Conservation (phyloP, 371 early-diverging fungal species). For the Saksenaea vasiformis region DNA sequence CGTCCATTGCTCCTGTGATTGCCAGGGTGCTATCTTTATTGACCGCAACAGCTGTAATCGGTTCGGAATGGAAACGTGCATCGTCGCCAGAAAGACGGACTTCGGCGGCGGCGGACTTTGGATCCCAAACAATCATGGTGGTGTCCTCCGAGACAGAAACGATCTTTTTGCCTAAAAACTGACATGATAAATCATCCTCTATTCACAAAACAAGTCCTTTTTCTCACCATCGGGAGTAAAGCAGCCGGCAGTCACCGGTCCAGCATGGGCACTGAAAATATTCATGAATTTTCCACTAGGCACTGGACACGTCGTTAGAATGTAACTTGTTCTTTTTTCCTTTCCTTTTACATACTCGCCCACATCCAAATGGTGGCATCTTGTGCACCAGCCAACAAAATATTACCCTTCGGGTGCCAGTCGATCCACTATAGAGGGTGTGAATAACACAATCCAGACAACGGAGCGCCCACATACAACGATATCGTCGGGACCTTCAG, state of each 20-base stretch:
- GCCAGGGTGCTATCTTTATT: slow-evolving; percentile 77
- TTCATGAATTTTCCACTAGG: slow-evolving; percentile 90
- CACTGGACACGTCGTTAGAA: slow-evolving; percentile 34
- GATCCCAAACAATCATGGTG: slow-evolving; percentile 90
- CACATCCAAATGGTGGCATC: slow-evolving; percentile 97
- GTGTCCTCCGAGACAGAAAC: slow-evolving; percentile 89
- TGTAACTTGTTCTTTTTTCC: not conserved
- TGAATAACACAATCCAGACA: no score
- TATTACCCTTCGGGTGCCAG: slow-evolving; percentile 96
- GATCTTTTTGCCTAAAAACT: slow-evolving; percentile 55
- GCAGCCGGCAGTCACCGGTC: slow-evolving; percentile 81
- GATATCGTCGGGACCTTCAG: slow-evolving; percentile 94
- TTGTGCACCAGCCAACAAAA: slow-evolving; percentile 82
- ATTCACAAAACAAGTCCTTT: slow-evolving; percentile 8
- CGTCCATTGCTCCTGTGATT: slow-evolving; percentile 81
- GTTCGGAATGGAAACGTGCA: slow-evolving; percentile 85
- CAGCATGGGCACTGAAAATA: slow-evolving; percentile 89
- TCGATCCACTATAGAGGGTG: slow-evolving; percentile 89
- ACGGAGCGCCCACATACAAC: slow-evolving; percentile 45
- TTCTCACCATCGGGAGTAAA: slow-evolving; percentile 94
- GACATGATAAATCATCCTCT: not conserved
- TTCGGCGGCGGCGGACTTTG: slow-evolving; percentile 78
- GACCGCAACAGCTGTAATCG: slow-evolving; percentile 78
- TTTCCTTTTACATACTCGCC: slow-evolving; percentile 55
- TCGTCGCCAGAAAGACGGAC: slow-evolving; percentile 69